Evolutionary conservation across 805 yeast genomes (phyloP).

Genomic region (Tetrapisispora nanseiensis): DNA sequence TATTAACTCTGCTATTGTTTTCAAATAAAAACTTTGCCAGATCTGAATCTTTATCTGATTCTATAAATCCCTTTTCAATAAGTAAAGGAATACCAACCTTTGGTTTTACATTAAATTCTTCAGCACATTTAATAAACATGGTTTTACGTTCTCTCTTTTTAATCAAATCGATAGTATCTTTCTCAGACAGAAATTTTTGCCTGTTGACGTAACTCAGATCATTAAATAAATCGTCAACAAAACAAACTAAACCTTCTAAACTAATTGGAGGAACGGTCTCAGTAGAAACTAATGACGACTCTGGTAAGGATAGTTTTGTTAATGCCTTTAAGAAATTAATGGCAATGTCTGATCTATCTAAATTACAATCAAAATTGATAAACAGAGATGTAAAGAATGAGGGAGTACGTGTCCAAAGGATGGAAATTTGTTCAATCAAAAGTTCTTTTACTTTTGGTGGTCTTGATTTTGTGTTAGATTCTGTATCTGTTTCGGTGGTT

Average conservation of each 20-base stretch:
- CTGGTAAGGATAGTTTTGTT: constrained; percentile 73
- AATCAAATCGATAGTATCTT: constrained; percentile 11
- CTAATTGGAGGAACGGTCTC: constrained; percentile 87
- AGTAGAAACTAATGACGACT: constrained; percentile 66
- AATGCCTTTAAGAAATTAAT: constrained; percentile 56
- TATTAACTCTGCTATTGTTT: constrained; percentile 71
- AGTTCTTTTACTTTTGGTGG: constrained; percentile 54
- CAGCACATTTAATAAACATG: constrained; percentile 63
- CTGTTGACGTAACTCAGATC: constrained; percentile 25
- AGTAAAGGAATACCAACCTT: constrained; percentile 60
- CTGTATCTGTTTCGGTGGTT: constrained; percentile 8
- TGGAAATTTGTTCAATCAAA: constrained; percentile 70
- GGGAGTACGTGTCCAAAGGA: constrained; percentile 70
- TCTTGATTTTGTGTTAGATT: constrained; percentile 16
- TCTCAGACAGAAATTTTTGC: constrained; percentile 18
- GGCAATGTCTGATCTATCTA: constrained; percentile 74
- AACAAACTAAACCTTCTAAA: constrained; percentile 70
- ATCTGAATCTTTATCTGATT: constrained; percentile 40
- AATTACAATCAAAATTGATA: constrained; percentile 80
- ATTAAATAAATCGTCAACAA: constrained; percentile 49
- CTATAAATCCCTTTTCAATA: constrained; percentile 51
- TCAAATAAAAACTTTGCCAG: constrained; percentile 66
- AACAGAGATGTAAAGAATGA: constrained; percentile 62
- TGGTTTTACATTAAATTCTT: constrained; percentile 66
- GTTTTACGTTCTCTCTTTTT: constrained; percentile 42